Base-by-base conservation (phyloP, 2,329 filamentous ascomycete genomes). In the Daldinia sp. region DNA sequence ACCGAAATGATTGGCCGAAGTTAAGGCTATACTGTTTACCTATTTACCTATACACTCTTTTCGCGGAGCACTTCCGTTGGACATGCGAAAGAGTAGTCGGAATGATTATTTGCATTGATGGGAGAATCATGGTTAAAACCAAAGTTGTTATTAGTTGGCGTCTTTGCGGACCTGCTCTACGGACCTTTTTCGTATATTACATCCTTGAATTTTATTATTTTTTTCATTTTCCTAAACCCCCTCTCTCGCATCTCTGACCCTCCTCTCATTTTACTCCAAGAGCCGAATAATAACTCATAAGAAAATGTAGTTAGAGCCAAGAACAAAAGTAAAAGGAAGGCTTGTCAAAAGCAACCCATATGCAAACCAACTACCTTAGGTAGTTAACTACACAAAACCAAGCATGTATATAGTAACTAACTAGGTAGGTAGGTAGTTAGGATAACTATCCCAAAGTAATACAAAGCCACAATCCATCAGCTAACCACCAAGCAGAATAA, bases 11-110 rank as follows among this genome's bases (percentile, higher is more conserved):
- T 71, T 71, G 69, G 69, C 53, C 15, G 33, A 62, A 71, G 63
- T 66, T 69, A 50, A 71, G 69, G 63, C 69, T 71, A 69, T 71
- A 71, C 63, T 54, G n/a, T 39, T 67, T 62, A 58, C 66, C 51
- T 71, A 66, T 69, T 67, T 62, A 58, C 66, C 51, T 71, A 66
- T 69, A 69, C 51, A 56, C 60, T 59, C 50, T 51, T 30, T 30
- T 65, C 63, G 60, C 69, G 69, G 69, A 71, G 66, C 69, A 67
- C 42, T 67, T 71, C 69, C 69, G 69, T 66, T 50, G 20, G 20
- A n/a, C 37, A 56, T 61, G 57, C 69, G 60, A 71, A 65, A 67
- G 48, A 66, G 62, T 51, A 61, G 41, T 68, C 65, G 63, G 69
- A 66, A 66, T 61, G 44, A 63, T 28, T 60, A 15, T 64, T 44